phyloP scores from a whole-genome alignment of 1,284 basidiomycete genomes.

The Ustilago sp. region DNA sequence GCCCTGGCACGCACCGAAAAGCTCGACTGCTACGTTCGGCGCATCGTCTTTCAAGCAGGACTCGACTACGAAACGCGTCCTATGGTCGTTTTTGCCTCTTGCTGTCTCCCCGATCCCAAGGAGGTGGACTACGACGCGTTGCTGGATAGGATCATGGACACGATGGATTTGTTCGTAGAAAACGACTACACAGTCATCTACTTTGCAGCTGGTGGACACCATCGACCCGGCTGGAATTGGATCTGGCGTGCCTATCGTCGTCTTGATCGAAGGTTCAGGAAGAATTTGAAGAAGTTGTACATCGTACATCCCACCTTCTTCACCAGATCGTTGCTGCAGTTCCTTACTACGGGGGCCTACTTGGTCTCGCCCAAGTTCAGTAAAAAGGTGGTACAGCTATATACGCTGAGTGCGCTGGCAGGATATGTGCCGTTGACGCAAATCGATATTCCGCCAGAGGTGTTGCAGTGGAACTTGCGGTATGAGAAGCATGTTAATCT shows the following conservation, averaged over 20 bases:
- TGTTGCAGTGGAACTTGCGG: constrained; percentile 74
- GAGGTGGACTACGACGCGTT: constrained; percentile 82
- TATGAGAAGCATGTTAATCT: constrained; percentile 37
- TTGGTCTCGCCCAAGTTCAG: constrained; percentile 91
- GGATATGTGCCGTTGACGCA: constrained; percentile 81
- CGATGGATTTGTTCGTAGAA: constrained; percentile 72
- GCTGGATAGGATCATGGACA: constrained; percentile 71
- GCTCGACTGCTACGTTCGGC: constrained; percentile 75
- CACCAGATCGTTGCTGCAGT: constrained; percentile 76
- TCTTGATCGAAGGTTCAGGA: constrained; percentile 74
- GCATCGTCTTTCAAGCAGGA: constrained; percentile 84
- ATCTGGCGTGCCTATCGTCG: constrained; percentile 82
- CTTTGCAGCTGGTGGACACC: constrained; percentile 81
- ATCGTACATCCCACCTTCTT: constrained; percentile 88
- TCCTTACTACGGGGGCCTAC: constrained; percentile 84
- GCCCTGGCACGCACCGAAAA: constrained; percentile 48
- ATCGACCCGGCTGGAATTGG: constrained; percentile 86
- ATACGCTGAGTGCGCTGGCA: constrained; percentile 81
- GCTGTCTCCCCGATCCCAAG: constrained; percentile 78
- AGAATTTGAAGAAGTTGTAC: constrained; percentile 85
- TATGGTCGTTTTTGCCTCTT: constrained; percentile 83
- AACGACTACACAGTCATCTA: constrained; percentile 87
- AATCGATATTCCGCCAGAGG: constrained; percentile 83
- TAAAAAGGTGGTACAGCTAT: constrained; percentile 80
- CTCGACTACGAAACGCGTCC: constrained; percentile 89